phyloP scores from a whole-genome alignment of 2,329 filamentous ascomycete genomes.

The Talaromyces marneffei region DNA sequence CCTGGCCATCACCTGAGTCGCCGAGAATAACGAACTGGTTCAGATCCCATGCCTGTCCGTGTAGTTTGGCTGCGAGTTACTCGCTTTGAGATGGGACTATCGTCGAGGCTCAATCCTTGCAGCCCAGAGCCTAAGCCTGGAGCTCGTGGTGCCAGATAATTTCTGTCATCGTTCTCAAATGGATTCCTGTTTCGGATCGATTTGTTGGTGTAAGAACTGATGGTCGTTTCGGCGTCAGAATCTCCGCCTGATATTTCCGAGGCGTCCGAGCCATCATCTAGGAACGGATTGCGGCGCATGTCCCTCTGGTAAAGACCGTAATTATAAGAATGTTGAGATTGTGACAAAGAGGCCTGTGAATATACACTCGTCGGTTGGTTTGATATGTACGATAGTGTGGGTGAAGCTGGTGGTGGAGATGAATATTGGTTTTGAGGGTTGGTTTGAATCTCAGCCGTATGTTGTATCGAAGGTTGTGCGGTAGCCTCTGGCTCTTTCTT shows the following conservation, averaged over 20 bases:
- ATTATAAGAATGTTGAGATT: neutral
- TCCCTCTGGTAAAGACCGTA: neutral
- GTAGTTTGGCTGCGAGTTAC: conserved; percentile 11
- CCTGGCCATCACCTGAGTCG: neutral
- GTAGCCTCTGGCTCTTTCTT: neutral
- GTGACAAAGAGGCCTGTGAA: neutral
- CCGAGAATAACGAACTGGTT: neutral
- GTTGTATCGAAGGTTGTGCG: neutral
- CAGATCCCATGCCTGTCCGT: neutral
- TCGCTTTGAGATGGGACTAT: conserved; percentile 2
- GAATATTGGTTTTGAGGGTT: neutral
- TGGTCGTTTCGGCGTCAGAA: conserved; percentile 30
- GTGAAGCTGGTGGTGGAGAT: neutral
- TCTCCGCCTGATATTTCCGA: conserved; percentile 30
- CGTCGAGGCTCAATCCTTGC: conserved; percentile 14
- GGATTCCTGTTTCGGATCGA: conserved; percentile 30
- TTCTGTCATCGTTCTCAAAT: conserved; percentile 32
- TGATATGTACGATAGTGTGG: neutral
- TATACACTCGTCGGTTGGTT: neutral
- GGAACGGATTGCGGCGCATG: conserved; percentile 16
- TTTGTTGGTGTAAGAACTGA: conserved; percentile 27
- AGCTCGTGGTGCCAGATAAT: neutral
- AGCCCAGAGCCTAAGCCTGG: conserved; percentile 11
- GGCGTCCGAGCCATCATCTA: conserved; percentile 24
- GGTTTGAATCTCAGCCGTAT: neutral